Base-by-base conservation (phyloP, 345 rosid species). In the Trapa incisa region DNA sequence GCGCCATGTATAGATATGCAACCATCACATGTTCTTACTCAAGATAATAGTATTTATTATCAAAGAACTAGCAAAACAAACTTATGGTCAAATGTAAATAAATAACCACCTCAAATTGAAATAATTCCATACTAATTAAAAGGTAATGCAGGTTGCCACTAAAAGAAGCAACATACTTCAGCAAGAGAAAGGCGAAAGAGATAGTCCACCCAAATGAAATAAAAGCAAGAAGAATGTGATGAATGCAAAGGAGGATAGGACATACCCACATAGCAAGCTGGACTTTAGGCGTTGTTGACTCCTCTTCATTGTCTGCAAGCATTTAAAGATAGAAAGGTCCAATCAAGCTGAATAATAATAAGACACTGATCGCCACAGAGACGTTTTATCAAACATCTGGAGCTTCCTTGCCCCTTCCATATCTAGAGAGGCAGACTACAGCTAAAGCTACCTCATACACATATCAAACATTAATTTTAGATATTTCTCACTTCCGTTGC, bases 181-280 rank as follows among this genome's bases (percentile, higher is more conserved):
- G 35, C 8, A 4, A 56, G 9, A 17, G 29, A 53, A n/a, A 54
- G 2, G 6, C 35, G 37, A 58, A 58, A 1, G 29, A 58, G 37
- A 0, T 32, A 32, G 9, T 57, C 33, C 13, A 41, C 32, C 37
- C 67, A 1, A 65, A 8, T 3, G 36, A 43, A 43, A 65, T 3
- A 52, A 22, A 15, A 42, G 32, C 50, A 11, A 7, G 67, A 11
- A 65, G 35, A 65, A 43, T 48, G 14, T 48, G 41, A 9, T 6
- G 2, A 6, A 42, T n/a, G n/a, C 17, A 9, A 54, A 36, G 32
- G 3, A 37, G 45, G 41, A 67, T 47, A 54, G 68, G 68, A 68
- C 96, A 63, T 82, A 94, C 99, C 97, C 96, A 89, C 96, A 87
- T 89, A 13, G 96, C 96, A 77, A 95, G 96, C 66, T 91, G 91